Base-by-base conservation (phyloP, 139 green algal species). In the Bryopsis sp. region DNA sequence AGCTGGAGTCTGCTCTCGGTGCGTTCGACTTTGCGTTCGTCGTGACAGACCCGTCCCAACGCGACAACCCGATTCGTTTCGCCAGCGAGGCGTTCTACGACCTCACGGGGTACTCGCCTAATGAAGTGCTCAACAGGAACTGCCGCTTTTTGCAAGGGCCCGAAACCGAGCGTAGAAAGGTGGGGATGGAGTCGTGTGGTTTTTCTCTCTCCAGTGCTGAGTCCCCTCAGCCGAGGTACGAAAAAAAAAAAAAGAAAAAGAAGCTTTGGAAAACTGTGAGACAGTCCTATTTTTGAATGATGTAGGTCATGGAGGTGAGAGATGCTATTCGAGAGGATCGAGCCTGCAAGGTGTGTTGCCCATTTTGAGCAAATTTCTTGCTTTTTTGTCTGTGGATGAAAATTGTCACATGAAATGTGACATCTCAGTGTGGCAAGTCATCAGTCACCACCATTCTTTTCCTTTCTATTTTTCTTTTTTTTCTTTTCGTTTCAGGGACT, bases 91-190 rank as follows among this genome's bases (percentile, higher is more conserved):
- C 32, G 28, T 69, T 69, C 32, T 57, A 50, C 3, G 3, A 35
- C 8, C 22, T 69, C 8, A 69, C 62, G 35, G 62, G 62, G 6
- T 69, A 69, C 62, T 38, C 37, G 5, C 8, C 62, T 3, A 67
- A 76, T 15, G 84, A 90, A 57, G 75, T 90, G 2, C n/a, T 91
- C 11, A 78, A 78, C 0, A 64, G 68, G 29, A 90, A 90, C 68
- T 90, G 84, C 76, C 68, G 83, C 2, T 86, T 91, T 61, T 70
- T 91, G 47, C 84, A 88, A 31, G 79, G 62, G 11, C 33, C 62
- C 6, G 34, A 34, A 4, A 58, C 37, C 22, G 37, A 57, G 43
- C 37, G 62, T 4, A 19, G 33, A 34, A 15, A 54, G 26, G 37
- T 69, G 6, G 3, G 54, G 15, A 7, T 29, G 11, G 19, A 34